A percentile compares a stretch with the other conserved stretches of the same genome.
phyloP scores from a whole-genome alignment of 352 stramenopile genomes.

The Phytophthora uliginosa region DNA sequence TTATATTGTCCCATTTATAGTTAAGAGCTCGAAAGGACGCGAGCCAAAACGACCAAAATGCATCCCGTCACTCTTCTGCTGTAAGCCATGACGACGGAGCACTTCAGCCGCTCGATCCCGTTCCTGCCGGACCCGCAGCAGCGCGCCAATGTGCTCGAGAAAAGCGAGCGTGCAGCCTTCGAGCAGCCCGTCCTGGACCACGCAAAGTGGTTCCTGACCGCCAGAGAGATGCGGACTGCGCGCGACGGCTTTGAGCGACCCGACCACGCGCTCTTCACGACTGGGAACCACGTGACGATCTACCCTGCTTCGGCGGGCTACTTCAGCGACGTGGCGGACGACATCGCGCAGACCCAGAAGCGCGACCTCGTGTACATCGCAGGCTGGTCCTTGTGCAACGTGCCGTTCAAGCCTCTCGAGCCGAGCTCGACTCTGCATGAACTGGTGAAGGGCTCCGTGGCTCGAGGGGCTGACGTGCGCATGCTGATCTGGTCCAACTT shows the following conservation, averaged over 20 bases:
- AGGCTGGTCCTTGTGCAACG: constrained; percentile 63
- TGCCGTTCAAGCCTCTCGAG: constrained; percentile 50
- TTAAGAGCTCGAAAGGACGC: background rate
- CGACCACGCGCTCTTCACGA: constrained; percentile 41
- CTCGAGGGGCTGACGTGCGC: constrained; percentile 45
- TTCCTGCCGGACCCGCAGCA: constrained; percentile 14
- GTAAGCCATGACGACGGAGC: background rate
- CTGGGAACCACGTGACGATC: constrained; percentile 49
- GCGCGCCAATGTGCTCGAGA: constrained; percentile 11
- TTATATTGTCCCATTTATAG: too few relatives aligned
- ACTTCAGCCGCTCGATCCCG: constrained; percentile 15
- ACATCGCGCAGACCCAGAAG: constrained; percentile 27
- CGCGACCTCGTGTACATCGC: constrained; percentile 51
- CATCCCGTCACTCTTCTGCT: background rate
- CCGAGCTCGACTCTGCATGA: constrained; percentile 38
- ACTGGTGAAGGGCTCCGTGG: constrained; percentile 36
- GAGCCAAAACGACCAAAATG: background rate
- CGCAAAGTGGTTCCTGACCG: constrained; percentile 57
- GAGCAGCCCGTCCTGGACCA: constrained; percentile 51
- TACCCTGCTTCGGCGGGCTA: constrained; percentile 47
- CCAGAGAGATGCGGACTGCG: constrained; percentile 50
- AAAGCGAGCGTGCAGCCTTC: constrained; percentile 10
- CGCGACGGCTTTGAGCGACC: constrained; percentile 43
- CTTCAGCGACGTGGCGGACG: constrained; percentile 52
- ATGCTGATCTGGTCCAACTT: constrained; percentile 65